Evolutionary conservation across 306 rosid genomes (phyloP), one percentile per base, ranked within the genome.

Genomic region (Acacia confusa): DNA sequence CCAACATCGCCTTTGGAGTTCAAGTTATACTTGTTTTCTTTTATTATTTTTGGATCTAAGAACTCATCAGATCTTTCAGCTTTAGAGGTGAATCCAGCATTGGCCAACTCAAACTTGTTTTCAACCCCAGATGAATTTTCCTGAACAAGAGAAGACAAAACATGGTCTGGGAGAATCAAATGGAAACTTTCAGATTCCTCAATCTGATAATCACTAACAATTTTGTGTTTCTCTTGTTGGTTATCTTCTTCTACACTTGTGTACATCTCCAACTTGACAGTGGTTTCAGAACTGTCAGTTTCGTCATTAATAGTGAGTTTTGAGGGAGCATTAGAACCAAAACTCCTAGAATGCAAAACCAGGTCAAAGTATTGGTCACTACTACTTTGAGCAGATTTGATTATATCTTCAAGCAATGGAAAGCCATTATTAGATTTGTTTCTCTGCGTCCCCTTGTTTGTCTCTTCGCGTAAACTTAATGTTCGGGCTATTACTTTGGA

Each of bases 401-500:
- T 76, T 55, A 82, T 34, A 50, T 88, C 88, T 53, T 88, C 88
- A 45, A 86, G 32, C 64, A 77, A 34, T 7, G 88, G 88, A 74
- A 88, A 79, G n/a, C 38, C 79, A n/a, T 84, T 70, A 12, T 84
- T 43, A 70, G 57, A 70, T 70, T 36, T 14, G 58, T 6, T 32
- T 78, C 85, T 82, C 48, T 52, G 60, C 50, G 87, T 77, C 48
- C 82, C 82, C 38, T 74, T 57, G 65, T 48, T 84, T 82, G 83
- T 74, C 43, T 83, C 88, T 80, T 82, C 92, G 34, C 71, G 82
- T 45, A 52, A 71, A 80, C 90, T 80, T 28, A 82, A 45, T 82
- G 92, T 82, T 82, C 88, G 84, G 47, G 85, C 70, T 30, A 84
- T 19, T 34, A 86, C 30, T 75, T 86, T 88, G 75, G 92, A 88